Percentiles rank a stretch among this genome's conserved stretches.
Conservation (phyloP, 495 filamentous ascomycete species). For the Hypoxylon perforatum region DNA sequence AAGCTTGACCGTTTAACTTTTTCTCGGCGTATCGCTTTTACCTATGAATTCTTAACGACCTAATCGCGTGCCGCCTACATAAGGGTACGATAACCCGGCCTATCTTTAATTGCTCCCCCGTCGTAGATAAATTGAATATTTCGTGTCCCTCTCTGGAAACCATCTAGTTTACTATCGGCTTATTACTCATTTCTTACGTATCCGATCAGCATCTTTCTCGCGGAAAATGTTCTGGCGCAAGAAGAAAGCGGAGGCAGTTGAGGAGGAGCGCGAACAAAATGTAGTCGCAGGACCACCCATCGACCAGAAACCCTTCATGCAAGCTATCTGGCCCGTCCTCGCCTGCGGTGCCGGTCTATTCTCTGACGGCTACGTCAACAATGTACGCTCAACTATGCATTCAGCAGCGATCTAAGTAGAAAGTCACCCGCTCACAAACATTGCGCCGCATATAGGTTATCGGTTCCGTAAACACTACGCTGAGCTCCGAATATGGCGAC, state of each 20-base stretch:
- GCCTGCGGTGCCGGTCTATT: constrained; percentile 92
- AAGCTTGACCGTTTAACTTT: too few species aligned
- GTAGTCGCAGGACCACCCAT: constrained; percentile 34
- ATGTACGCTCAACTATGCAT: constrained; percentile 49
- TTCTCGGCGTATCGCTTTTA: too few species aligned
- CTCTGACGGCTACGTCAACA: constrained; percentile 91
- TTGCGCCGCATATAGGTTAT: constrained; percentile 72
- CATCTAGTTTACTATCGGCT: not conserved
- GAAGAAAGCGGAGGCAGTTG: constrained; percentile 20
- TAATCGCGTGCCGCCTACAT: not conserved
- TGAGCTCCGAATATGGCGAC: constrained; percentile 69
- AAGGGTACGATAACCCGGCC: not conserved
- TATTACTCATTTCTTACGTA: constrained; percentile 2
- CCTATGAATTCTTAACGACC: not conserved
- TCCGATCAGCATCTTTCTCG: not conserved
- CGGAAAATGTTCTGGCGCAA: constrained; percentile 32
- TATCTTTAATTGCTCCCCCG: not conserved
- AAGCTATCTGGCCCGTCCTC: constrained; percentile 63
- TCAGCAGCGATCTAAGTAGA: not conserved
- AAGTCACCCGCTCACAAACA: not conserved
- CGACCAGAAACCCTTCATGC: constrained; percentile 45
- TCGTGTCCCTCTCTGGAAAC: not conserved
- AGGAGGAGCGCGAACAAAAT: constrained; percentile 19
- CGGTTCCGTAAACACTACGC: constrained; percentile 80
- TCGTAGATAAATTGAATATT: not conserved